Base-by-base conservation (phyloP, 2,329 filamentous ascomycete genomes). In the Endoconidiophora laricicola region DNA sequence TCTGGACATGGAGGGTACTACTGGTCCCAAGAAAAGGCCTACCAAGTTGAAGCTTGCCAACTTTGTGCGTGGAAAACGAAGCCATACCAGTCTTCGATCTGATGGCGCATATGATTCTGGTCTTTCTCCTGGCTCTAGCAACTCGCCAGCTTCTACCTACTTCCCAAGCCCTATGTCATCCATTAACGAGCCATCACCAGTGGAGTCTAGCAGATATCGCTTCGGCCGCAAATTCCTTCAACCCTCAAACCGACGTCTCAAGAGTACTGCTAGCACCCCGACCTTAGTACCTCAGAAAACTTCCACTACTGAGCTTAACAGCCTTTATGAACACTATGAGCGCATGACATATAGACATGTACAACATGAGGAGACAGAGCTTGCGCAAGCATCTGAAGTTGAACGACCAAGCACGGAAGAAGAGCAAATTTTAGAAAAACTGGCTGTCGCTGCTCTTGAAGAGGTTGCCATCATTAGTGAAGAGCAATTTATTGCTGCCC, bases 271-370 rank as follows among this genome's bases (percentile, higher is more conserved):
- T 18, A 54, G 52, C 33, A 43, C 40, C 39, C 52, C 47, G 12
- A 48, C 40, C 36, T 39, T 54, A 16, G 24, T 24, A 39, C 50
- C 52, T 40, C 47, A 50, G 18, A 29, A 53, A 26, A 50, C 44
- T 10, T 58, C 65, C 2, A 60, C 63, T 2, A 61, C 63, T 14
- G 68, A 67, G 2, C 59, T 76, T 20, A 65, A 72, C 41, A 69
- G 69, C 48, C 62, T 78, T 2, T 77, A 78, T 56, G 65, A 74
- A 50, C 72, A 78, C 56, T 77, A 78, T 56, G 74, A 78, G 58
- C 68, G 74, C 55, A 71, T 70, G 64, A 70, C 72, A 0, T 69
- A 73, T 51, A 68, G 68, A 12, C 61, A 71, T 38, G 60, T 69
- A 2, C 58, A 66, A 40, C 57, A 57, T 38, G 58, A 61, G 16